phyloP scores from a whole-genome alignment of 495 filamentous ascomycete species.

The Annulohypoxylon nitens region DNA sequence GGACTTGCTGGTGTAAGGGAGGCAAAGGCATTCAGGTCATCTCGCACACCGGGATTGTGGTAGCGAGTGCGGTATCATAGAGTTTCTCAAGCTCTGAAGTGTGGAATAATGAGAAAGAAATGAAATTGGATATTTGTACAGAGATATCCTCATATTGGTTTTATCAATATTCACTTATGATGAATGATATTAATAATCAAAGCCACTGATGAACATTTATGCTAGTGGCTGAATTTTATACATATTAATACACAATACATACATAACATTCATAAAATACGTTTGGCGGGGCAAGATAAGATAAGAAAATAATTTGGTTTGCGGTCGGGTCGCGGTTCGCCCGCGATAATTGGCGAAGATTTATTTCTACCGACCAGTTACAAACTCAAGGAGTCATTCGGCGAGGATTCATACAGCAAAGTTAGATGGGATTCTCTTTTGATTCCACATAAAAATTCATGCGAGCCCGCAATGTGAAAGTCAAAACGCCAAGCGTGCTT shows the following conservation, averaged over 20 bases:
- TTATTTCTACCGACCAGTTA: not conserved
- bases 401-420: not conserved
- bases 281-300: not conserved
- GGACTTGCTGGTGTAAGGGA: slow-evolving; percentile 33
- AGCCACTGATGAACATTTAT: not conserved
- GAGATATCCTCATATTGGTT: not conserved
- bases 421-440: not conserved
- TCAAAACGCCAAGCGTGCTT: slow-evolving; percentile 3
- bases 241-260: not conserved
- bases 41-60: slow-evolving; percentile 13
- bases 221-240: too few species aligned
- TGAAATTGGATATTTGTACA: not conserved
- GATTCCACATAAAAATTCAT: slow-evolving; percentile 16
- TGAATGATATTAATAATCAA: not conserved
- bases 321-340: not conserved
- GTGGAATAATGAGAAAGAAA: not conserved
- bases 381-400: slow-evolving; percentile 5
- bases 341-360: not conserved
- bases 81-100: not conserved
- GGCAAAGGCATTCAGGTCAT: slow-evolving; percentile 11
- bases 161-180: not conserved
- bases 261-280: not conserved
- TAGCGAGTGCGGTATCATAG: slow-evolving; percentile 13
- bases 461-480: slow-evolving; percentile 7
- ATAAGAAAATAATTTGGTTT: slow-evolving; percentile 7